phyloP scores from a whole-genome alignment of 208 protist genomes.

The Leishmania aethiopica region DNA sequence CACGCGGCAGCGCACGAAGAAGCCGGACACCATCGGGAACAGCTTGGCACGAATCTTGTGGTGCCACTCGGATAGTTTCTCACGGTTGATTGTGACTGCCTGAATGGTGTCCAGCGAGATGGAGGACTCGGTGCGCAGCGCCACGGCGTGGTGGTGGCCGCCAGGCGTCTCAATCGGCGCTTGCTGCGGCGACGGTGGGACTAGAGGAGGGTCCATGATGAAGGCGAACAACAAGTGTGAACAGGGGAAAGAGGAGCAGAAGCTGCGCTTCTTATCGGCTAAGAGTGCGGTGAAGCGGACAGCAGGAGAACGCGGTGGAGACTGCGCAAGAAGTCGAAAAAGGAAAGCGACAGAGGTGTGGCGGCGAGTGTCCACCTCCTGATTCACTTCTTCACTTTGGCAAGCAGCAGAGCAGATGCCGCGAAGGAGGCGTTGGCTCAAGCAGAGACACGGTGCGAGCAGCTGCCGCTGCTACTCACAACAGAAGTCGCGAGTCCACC shows the following conservation, averaged over 20 bases:
- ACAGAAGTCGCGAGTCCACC: background rate
- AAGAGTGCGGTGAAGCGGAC: background rate
- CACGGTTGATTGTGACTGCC: conserved; percentile 88
- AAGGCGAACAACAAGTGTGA: background rate
- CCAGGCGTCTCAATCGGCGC: conserved; percentile 40
- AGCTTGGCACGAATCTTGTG: conserved; percentile 86
- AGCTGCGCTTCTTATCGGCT: background rate
- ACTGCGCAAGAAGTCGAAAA: background rate
- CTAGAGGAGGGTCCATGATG: conserved; percentile 68
- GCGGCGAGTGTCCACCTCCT: background rate
- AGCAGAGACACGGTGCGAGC: background rate
- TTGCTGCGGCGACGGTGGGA: conserved; percentile 80
- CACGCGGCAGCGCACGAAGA: conserved; percentile 91
- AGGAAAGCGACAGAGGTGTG: background rate
- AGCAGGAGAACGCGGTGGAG: background rate
- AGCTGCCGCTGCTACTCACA: background rate
- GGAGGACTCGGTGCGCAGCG: conserved; percentile 53
- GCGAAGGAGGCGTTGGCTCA: background rate
- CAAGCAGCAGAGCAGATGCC: background rate
- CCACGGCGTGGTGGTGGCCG: conserved; percentile 44
- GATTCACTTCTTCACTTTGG: background rate
- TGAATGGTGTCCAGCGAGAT: conserved; percentile 81
- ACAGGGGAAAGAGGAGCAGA: background rate
- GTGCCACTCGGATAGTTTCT: conserved; percentile 92
- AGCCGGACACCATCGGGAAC: conserved; percentile 82